Percentiles rank a stretch among this genome's conserved stretches.
These are phyloP conservation scores for Plectosphaerella cucumerina DNA, from an alignment of 2,329 filamentous ascomycete genomes.

Conservation along the genomic window DNA sequence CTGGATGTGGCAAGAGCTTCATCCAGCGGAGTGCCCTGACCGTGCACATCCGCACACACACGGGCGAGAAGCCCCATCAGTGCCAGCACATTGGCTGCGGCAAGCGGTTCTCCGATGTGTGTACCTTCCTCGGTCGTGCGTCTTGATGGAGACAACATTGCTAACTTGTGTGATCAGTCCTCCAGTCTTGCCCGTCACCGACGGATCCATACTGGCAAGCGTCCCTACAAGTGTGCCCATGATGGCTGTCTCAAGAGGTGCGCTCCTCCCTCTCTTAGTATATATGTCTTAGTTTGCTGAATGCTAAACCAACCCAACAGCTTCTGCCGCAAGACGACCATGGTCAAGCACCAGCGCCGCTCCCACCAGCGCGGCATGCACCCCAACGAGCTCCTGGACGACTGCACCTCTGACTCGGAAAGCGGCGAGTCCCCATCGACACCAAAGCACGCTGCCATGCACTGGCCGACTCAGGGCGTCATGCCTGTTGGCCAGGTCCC, in stretches of 20 bases:
- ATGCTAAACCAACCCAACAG: slow-evolving; percentile 29
- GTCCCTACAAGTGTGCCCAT: slow-evolving; percentile 60
- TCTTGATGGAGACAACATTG: slow-evolving; percentile 1
- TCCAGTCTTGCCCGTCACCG: slow-evolving; percentile 63
- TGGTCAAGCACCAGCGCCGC: slow-evolving; percentile 63
- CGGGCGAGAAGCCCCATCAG: slow-evolving; percentile 67
- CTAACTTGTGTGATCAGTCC: slow-evolving; percentile 42
- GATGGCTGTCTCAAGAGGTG: slow-evolving; percentile 60
- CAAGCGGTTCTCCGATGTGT: slow-evolving; percentile 66
- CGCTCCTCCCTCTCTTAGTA: slow-evolving; percentile 16
- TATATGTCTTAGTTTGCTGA: slow-evolving; percentile 4
- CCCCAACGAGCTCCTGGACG: slow-evolving; percentile 48
- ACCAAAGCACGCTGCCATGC: slow-evolving; percentile 47
- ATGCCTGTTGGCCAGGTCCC: slow-evolving; percentile 33
- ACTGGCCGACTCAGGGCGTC: slow-evolving; percentile 43
- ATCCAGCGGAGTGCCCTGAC: slow-evolving; percentile 68
- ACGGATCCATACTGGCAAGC: slow-evolving; percentile 62
- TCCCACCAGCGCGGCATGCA: slow-evolving; percentile 57
- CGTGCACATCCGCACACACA: slow-evolving; percentile 67
- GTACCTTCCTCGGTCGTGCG: slow-evolving; percentile 20
- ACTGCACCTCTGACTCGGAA: slow-evolving; percentile 53
- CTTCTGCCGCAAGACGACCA: slow-evolving; percentile 69
- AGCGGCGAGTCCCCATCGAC: slow-evolving; percentile 56
- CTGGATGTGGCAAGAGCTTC: slow-evolving; percentile 65
- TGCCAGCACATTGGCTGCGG: slow-evolving; percentile 63